Base-by-base conservation (phyloP, 2,329 filamentous ascomycete species). In the Bipolaris gigantea region DNA sequence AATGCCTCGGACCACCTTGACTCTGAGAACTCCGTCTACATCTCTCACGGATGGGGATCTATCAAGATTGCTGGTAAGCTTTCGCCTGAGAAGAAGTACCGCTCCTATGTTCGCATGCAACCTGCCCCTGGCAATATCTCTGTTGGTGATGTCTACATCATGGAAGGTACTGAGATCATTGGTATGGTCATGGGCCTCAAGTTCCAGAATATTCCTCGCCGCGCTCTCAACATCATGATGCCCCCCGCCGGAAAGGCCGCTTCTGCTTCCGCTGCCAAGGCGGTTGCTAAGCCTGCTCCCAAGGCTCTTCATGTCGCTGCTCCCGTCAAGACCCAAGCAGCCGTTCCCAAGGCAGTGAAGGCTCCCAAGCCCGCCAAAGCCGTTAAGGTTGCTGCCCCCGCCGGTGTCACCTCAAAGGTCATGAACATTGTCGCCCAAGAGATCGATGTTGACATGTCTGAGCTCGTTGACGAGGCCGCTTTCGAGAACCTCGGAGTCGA, bases 401-500 rank as follows among this genome's bases (percentile, higher is more conserved):
- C 67, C 66, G 83, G 34, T 75, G 80, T 75, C 65, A 78, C 67
- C 70, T 81, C 62, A 55, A 78, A 78, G 58, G 80, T 89, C 42
- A 85, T 87, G 71, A 81, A 83, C 49, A 88, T 86, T 51, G 85
- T 90, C 57, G 84, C 86, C n/a, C 79, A 81, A 34, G 87, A 90
- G 70, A 83, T 83, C 43, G 83, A 84, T 56, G 78, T 86, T 18
- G 80, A 83, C 47, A 78, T 81, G 64, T 76, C 77, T 18, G 83
- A 86, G 65, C 78, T 86, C 48, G 80, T 83, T 11, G 82, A 85
- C 48, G 81, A 83, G 48, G 79, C 83, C 48, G 81, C 82, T 45
- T 86, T 85, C 61, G 82, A 84, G 60, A 84, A 85, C 63, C 80
- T 85, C 21, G 83, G 83, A 55, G 83, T 86, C 30, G 83, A 86